Percentiles rank a stretch among this genome's conserved stretches.
phyloP scores from a whole-genome alignment of 2,329 filamentous ascomycete genomes.

The Aureobasidium lini region DNA sequence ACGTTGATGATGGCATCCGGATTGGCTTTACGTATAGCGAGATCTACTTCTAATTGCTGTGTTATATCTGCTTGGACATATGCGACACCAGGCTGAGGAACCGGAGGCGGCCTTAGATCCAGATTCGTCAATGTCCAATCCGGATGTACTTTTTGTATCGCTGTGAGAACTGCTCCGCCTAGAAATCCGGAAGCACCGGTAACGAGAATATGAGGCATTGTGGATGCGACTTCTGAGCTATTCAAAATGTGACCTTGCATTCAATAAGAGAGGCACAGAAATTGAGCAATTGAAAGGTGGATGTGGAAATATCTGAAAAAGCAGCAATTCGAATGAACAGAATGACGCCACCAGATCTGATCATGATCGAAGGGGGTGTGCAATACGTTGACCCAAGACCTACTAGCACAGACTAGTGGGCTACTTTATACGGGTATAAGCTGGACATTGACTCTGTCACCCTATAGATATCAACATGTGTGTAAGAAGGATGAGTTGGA shows the following conservation, averaged over 20 bases:
- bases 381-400: not conserved
- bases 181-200: constrained; percentile 44
- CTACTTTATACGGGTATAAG: no score
- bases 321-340: not conserved
- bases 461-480: no score
- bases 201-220: constrained; percentile 30
- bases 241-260: not conserved
- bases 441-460: no score
- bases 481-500: not conserved
- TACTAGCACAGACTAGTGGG: not conserved
- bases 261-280: not conserved
- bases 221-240: no score
- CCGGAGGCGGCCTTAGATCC: constrained; percentile 30
- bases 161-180: constrained; percentile 34
- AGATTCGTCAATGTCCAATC: constrained; percentile 34
- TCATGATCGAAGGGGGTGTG: not conserved
- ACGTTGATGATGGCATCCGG: constrained; percentile 89
- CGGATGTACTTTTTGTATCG: constrained; percentile 30
- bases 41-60: constrained; percentile 26
- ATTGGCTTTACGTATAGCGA: constrained; percentile 52
- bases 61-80: constrained; percentile 37
- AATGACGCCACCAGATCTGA: constrained; percentile 6
- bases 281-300: not conserved
- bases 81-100: constrained; percentile 19
- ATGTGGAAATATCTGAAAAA: not conserved